A percentile compares a stretch with the other conserved stretches of the same genome.
These are phyloP conservation scores for Magnusiomyces ingens DNA, from an alignment of 1,139 yeast species.

Conservation along the genomic window DNA sequence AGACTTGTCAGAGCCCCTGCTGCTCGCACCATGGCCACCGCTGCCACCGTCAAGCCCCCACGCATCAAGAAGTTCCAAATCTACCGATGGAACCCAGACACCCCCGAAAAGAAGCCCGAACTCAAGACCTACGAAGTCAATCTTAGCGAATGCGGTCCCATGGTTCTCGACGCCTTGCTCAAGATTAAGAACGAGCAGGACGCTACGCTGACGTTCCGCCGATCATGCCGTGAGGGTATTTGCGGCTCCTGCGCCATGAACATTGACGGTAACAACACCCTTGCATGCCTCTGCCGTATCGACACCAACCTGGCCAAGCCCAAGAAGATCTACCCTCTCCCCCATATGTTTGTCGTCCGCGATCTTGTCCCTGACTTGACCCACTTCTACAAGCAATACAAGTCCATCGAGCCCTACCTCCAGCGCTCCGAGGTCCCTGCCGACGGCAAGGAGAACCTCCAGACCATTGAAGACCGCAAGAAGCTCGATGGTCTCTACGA, in stretches of 20 bases:
- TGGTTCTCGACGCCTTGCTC: slow-evolving; percentile 91
- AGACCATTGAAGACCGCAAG: slow-evolving; percentile 87
- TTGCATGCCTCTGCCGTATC: slow-evolving; percentile 93
- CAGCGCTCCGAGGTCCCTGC: slow-evolving; percentile 76
- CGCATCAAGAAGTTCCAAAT: slow-evolving; percentile 79
- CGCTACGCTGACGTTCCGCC: slow-evolving; percentile 88
- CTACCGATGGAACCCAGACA: slow-evolving; percentile 98
- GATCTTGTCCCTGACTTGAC: slow-evolving; percentile 98
- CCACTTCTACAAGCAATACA: slow-evolving; percentile 95
- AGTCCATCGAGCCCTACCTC: slow-evolving; percentile 93
- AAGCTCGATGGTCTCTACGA: slow-evolving; percentile 96
- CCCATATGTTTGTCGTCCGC: slow-evolving; percentile 96
- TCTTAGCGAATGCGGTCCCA: slow-evolving; percentile 90
- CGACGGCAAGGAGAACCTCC: slow-evolving; percentile 91
- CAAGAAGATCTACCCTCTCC: slow-evolving; percentile 88
- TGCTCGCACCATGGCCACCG: slow-evolving; percentile 20
- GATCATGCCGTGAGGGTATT: slow-evolving; percentile 99
- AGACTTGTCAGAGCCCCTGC: slow-evolving; percentile 6
- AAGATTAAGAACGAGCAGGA: slow-evolving; percentile 97
- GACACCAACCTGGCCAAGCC: slow-evolving; percentile 71
- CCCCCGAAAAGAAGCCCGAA: slow-evolving; percentile 86
- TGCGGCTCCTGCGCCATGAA: slow-evolving; percentile 99
- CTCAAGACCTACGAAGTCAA: slow-evolving; percentile 81
- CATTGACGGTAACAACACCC: slow-evolving; percentile 93
- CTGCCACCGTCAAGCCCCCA: slow-evolving; percentile 34